Evolutionary conservation across 2,329 filamentous ascomycete species (phyloP).

Genomic region (Scytalidium lignicola): DNA sequence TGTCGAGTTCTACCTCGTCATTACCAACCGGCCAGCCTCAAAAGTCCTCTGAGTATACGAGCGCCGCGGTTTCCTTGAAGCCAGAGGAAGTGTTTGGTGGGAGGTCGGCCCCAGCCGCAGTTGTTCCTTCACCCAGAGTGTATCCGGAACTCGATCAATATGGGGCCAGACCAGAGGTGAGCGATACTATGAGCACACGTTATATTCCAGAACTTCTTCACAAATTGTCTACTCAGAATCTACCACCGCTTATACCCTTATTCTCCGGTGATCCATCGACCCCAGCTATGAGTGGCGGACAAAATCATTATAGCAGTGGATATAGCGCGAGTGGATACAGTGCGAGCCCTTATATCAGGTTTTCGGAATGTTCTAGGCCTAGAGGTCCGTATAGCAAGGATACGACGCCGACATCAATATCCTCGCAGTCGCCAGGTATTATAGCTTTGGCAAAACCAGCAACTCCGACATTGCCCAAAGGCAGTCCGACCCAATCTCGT

Average conservation of each 20-base stretch:
- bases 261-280: constrained; percentile 44
- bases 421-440: constrained; percentile 66
- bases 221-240: constrained; percentile 56
- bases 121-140: constrained; percentile 14
- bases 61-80: constrained; percentile 14
- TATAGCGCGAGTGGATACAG: constrained; percentile 48
- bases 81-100: constrained; percentile 30
- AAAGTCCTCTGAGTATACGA: constrained; percentile 14
- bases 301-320: constrained; percentile 28
- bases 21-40: not conserved
- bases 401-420: constrained; percentile 73
- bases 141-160: constrained; percentile 58
- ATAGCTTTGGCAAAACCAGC: constrained; percentile 36
- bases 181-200: constrained; percentile 24
- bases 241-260: constrained; percentile 62
- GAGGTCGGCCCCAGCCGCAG: constrained; percentile 30
- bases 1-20: constrained; percentile 3
- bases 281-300: constrained; percentile 36
- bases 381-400: constrained; percentile 64
- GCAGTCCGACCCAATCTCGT: constrained; percentile 49
- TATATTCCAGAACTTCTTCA: constrained; percentile 44
- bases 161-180: constrained; percentile 39
- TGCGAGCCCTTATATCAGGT: constrained; percentile 68
- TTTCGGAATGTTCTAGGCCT: constrained; percentile 65
- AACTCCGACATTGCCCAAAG: constrained; percentile 44